These are phyloP conservation scores for Brasenia schreberi DNA, from an alignment of 164 flowering plant genomes.

Conservation along the genomic window DNA sequence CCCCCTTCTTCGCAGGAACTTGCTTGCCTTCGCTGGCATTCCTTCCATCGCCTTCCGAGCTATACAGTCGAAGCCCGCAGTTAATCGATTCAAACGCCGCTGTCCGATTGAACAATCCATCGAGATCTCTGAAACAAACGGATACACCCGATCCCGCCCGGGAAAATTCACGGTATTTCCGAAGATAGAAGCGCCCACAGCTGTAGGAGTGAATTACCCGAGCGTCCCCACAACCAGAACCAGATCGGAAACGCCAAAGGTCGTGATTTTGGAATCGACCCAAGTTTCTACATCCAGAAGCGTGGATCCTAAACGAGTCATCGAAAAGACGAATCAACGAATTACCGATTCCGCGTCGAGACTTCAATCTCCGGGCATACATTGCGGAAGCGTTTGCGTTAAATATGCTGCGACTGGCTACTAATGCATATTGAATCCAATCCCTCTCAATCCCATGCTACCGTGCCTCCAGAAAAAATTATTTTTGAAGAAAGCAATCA, in stretches of 20 bases:
- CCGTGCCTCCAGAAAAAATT: not conserved
- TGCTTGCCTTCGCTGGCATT: slow-evolving; percentile 62
- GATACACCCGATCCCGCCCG: slow-evolving; percentile 1
- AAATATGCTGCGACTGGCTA: not conserved
- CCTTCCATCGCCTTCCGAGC: slow-evolving; percentile 86
- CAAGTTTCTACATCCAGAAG: not conserved
- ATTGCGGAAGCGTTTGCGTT: slow-evolving; percentile 22
- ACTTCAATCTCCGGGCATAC: slow-evolving; percentile 63
- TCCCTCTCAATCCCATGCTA: not conserved
- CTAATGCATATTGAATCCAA: not conserved
- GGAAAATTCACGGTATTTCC: not conserved
- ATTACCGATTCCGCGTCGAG: slow-evolving; percentile 34
- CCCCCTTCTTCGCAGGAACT: slow-evolving; percentile 23
- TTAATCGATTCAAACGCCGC: slow-evolving; percentile 2
- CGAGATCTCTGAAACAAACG: slow-evolving; percentile 1
- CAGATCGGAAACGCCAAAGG: slow-evolving; percentile 11
- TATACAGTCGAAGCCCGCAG: slow-evolving; percentile 28
- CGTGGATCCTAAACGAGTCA: slow-evolving; percentile 16
- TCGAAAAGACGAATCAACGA: slow-evolving; percentile 21
- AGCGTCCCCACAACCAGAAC: not conserved
- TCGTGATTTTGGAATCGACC: slow-evolving; percentile 3
- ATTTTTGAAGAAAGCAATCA: not conserved
- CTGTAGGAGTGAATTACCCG: not conserved
- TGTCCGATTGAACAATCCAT: slow-evolving; percentile 1
- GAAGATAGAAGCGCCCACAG: not conserved